Evolutionary conservation across 2,329 filamentous ascomycete species (phyloP).

Genomic region (Pseudogymnoascus sp.): DNA sequence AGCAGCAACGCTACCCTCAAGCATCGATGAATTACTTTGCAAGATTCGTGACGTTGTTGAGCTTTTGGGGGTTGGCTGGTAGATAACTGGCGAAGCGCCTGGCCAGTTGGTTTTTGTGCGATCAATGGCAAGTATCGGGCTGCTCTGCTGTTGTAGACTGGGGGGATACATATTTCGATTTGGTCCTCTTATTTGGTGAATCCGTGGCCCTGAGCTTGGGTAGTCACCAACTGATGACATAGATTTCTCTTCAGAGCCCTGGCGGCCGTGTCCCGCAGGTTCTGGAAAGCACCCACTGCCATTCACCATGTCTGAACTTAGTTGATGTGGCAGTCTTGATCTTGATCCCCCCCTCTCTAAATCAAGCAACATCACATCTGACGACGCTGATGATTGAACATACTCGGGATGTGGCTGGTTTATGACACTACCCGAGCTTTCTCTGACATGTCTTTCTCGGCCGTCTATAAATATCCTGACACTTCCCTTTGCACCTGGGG

Average conservation of each 20-base stretch:
- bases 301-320: background rate
- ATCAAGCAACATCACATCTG: constrained; percentile 25
- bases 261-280: background rate
- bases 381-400: constrained; percentile 13
- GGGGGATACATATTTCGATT: background rate
- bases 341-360: background rate
- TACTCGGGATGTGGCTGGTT: constrained; percentile 11
- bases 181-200: background rate
- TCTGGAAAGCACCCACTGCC: background rate
- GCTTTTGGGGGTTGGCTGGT: constrained; percentile 23
- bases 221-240: background rate
- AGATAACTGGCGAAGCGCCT: constrained; percentile 11
- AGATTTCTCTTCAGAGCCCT: background rate
- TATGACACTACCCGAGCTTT: constrained; percentile 20
- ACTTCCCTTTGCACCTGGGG: background rate
- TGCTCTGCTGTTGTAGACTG: background rate
- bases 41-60: constrained; percentile 19
- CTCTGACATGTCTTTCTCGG: constrained; percentile 17
- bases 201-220: background rate
- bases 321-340: background rate
- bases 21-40: constrained; percentile 14
- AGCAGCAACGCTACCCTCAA: constrained; percentile 19
- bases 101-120: background rate
- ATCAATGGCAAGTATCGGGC: background rate
- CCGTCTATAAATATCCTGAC: constrained; percentile 25